phyloP scores from a whole-genome alignment of 352 stramenopile species.

The Phytophthora citricola region DNA sequence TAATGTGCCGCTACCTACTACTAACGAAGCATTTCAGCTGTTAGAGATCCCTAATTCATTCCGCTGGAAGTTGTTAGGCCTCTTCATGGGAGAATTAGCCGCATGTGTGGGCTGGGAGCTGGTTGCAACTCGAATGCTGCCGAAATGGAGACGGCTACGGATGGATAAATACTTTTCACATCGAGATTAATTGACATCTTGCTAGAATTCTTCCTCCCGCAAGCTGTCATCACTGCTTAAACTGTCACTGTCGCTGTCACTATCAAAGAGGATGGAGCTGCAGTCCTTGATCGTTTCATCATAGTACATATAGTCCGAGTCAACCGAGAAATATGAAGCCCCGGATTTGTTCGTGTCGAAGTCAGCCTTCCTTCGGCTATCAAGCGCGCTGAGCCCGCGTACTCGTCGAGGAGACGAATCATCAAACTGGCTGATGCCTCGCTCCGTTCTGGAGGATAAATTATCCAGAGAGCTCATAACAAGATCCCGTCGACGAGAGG shows the following conservation, averaged over 20 bases:
- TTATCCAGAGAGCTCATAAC: slow-evolving; percentile 10
- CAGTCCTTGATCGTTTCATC: slow-evolving; percentile 36
- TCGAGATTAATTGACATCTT: slow-evolving; percentile 7
- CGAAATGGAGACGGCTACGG: slow-evolving; percentile 16
- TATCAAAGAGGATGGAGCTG: slow-evolving; percentile 25
- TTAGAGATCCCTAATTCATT: slow-evolving; percentile 39
- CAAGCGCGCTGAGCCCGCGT: slow-evolving; percentile 32
- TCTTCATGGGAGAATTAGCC: slow-evolving; percentile 41
- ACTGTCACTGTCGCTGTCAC: slow-evolving; percentile 16
- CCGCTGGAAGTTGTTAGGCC: slow-evolving; percentile 41
- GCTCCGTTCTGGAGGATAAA: slow-evolving; percentile 16
- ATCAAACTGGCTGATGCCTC: slow-evolving; percentile 22
- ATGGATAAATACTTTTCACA: neutral
- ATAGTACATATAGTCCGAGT: slow-evolving; percentile 29
- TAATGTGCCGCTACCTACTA: too few relatives aligned
- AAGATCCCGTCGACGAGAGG: slow-evolving; percentile 24
- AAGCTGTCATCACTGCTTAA: slow-evolving; percentile 21
- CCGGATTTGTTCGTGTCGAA: slow-evolving; percentile 24
- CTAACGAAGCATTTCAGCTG: slow-evolving; percentile 42
- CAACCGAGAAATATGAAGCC: slow-evolving; percentile 30
- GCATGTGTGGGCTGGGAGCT: slow-evolving; percentile 35
- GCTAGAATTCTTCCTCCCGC: slow-evolving; percentile 38
- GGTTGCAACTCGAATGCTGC: slow-evolving; percentile 38
- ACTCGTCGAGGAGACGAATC: slow-evolving; percentile 30
- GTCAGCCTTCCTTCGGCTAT: slow-evolving; percentile 15